Evolutionary conservation across 1,284 basidiomycete genomes (phyloP).

Genomic region (Lentinus polychrous): DNA sequence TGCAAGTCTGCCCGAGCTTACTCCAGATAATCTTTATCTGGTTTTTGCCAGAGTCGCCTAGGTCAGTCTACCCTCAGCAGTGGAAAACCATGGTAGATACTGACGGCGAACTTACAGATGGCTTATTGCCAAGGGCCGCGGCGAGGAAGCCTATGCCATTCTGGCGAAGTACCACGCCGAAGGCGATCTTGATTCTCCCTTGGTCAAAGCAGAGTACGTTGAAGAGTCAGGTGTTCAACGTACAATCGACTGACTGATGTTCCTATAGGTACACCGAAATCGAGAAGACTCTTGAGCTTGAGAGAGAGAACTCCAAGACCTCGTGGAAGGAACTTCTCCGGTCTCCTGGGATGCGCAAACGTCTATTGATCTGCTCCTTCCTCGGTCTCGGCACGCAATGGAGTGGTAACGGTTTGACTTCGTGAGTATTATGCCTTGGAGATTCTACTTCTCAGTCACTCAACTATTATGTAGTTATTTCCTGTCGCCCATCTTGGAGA

Average conservation of each 20-base stretch:
- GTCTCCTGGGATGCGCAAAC: constrained; percentile 45
- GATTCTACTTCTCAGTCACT: neutral
- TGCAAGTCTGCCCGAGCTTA: constrained; percentile 51
- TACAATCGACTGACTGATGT: neutral
- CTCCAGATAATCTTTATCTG: constrained; percentile 46
- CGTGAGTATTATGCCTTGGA: constrained; percentile 27
- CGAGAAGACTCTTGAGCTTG: constrained; percentile 45
- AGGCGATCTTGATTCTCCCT: constrained; percentile 41
- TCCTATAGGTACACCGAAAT: constrained; percentile 36
- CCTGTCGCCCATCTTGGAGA: constrained; percentile 62
- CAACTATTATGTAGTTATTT: constrained; percentile 44
- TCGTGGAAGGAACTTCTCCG: constrained; percentile 40
- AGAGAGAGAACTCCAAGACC: constrained; percentile 32
- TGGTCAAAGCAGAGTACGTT: constrained; percentile 42
- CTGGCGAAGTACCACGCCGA: constrained; percentile 48
- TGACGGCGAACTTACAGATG: constrained; percentile 26
- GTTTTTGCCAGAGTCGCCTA: constrained; percentile 52
- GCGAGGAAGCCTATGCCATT: constrained; percentile 37
- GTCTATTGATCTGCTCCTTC: constrained; percentile 47
- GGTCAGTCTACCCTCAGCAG: constrained; percentile 25
- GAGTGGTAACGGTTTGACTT: constrained; percentile 65
- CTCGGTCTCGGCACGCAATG: constrained; percentile 57
- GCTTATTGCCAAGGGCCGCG: constrained; percentile 45
- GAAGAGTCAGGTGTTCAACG: neutral
- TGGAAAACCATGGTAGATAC: neutral